phyloP scores from a whole-genome alignment of 1,139 yeast species.

The Petasospora rhodanensis region DNA sequence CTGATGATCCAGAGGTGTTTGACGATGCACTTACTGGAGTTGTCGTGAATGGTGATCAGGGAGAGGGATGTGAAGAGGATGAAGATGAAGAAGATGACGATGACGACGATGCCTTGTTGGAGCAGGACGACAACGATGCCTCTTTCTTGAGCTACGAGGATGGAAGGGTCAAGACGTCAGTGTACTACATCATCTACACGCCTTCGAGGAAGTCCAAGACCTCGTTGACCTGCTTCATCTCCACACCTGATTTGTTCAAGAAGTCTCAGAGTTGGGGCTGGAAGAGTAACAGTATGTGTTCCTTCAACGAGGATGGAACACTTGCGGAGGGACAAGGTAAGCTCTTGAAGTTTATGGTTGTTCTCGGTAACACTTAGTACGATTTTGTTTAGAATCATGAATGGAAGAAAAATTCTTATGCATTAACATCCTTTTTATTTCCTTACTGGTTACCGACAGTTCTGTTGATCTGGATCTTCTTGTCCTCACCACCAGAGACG shows the following conservation, averaged over 20 bases:
- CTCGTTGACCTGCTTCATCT: conserved; percentile 44
- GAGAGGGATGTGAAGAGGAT: conserved; percentile 12
- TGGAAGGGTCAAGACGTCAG: conserved; percentile 39
- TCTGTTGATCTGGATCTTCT: conserved; percentile 81
- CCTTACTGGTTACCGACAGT: conserved; percentile 23
- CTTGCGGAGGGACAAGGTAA: conserved; percentile 37
- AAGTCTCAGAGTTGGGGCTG: conserved; percentile 55
- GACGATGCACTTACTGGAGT: conserved; percentile 3
- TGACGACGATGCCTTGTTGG: conserved; percentile 2
- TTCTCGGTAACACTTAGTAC: conserved; percentile 40
- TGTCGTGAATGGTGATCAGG: conserved; percentile 1
- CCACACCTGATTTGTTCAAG: conserved; percentile 47
- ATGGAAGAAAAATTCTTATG: too few relatives aligned
- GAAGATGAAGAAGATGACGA: conserved; percentile 12
- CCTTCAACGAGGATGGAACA: conserved; percentile 41
- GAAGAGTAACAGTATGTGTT: conserved; percentile 47
- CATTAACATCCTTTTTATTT: too few relatives aligned
- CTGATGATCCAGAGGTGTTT: conserved; percentile 4
- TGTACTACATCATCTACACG: conserved; percentile 47
- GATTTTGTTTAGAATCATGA: too few relatives aligned
- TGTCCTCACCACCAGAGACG: conserved; percentile 91
- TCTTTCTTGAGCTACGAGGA: conserved; percentile 38
- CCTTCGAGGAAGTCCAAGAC: conserved; percentile 43
- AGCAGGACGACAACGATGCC: conserved; percentile 15
- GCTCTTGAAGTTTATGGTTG: conserved; percentile 43